A percentile compares a stretch with the other conserved stretches of the same genome.
Conservation (phyloP, 2,329 filamentous ascomycete species). For the Penicillium verrucosum region DNA sequence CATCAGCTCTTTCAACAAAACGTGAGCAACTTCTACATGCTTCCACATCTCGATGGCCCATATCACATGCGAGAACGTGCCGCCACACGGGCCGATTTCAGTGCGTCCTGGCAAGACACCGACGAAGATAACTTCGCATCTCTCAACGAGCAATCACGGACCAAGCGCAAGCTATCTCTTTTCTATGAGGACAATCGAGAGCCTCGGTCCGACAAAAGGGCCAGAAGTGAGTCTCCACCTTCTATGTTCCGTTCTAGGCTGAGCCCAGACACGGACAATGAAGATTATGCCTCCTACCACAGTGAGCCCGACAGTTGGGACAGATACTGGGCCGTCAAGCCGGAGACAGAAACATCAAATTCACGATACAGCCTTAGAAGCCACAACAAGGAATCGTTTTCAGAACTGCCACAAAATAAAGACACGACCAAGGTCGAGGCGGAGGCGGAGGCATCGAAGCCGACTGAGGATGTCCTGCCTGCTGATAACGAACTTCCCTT, state of each 20-base stretch:
- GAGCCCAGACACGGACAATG: neutral
- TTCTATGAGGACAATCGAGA: neutral
- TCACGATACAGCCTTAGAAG: neutral
- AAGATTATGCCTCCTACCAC: neutral
- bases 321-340: constrained; percentile 1
- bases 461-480: neutral
- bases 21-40: neutral
- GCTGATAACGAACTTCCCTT: constrained; percentile 17
- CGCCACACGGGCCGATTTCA: neutral
- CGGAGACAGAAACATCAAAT: neutral
- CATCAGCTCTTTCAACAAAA: neutral
- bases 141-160: neutral
- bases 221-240: neutral
- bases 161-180: constrained; percentile 2
- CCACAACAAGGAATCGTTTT: neutral
- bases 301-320: constrained; percentile 3
- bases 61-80: constrained; percentile 1
- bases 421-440: neutral
- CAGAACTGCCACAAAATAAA: neutral
- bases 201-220: neutral
- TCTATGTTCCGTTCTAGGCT: neutral
- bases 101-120: constrained; percentile 22
- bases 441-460: too few relatives aligned
- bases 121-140: constrained; percentile 38
- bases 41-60: neutral